Base-by-base conservation (phyloP, 1,139 yeast genomes). In the Blastobotrys persicus region DNA sequence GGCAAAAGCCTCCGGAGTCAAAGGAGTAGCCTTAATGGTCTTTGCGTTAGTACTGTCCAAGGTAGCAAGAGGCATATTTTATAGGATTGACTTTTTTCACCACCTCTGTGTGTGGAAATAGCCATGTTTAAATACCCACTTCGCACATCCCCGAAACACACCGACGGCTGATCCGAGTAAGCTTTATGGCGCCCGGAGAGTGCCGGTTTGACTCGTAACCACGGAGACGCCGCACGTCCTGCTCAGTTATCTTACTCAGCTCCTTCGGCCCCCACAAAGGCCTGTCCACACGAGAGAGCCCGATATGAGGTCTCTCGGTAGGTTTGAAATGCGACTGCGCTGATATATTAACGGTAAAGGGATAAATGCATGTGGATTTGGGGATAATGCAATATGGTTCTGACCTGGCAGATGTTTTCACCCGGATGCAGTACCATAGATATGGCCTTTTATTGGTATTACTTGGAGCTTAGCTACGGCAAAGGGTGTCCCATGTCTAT, bases 1-100 rank as follows among this genome's bases (percentile, higher is more conserved):
- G 2, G 71, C 69, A 55, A 80, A 82, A 0, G 69, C 57, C 13
- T 67, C 73, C 0, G 80, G 79, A 0, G 83, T 76, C 39, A 81
- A 59, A 1, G 72, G 73, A 40, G 63, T 65, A 0, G 78, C 75
- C 3, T 54, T 39, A 12, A 57, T 47, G 9, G 28, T 31, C 17
- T 31, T 14, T 48, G 47, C 14, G 35, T 42, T 18, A 34, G 37
- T 12, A 56, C 47, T 42, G 39, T 44, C 35, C 46, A 64, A 50
- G 13, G 60, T 59, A n/a, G 63, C 59, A 19, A 65, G 54, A 39
- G 60, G 62, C 61, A 59, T 62, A n/a, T 43, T 44, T 31, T 35
- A 19, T 26, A 3, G 31, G 31, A n/a, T 14, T 11, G 12, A 31
- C 3, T 12, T n/a, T 41, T 28, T 26, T n/a, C 23, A n/a, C 14